Evolutionary conservation across 2,329 filamentous ascomycete species (phyloP), one percentile per base, ranked within the genome.

Genomic region (Colletotrichum sp.): DNA sequence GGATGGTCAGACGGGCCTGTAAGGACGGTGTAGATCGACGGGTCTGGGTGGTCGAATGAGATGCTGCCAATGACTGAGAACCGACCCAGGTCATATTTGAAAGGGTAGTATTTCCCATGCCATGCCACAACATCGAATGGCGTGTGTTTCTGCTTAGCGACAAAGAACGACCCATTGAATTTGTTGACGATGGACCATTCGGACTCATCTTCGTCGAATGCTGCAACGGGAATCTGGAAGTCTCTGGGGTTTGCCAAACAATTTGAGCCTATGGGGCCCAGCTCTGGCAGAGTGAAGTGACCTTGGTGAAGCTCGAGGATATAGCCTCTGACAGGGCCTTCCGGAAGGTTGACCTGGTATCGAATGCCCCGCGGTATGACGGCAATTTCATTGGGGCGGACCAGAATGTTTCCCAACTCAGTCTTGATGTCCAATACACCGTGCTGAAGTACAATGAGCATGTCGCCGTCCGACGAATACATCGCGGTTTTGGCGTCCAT

Each of bases 391-490:
- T 90, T 90, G 1, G 92, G 92, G 67, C 91, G 88, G 13, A 93
- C 88, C 55, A 92, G 86, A 4, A 94, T 83, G 70, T 86, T 86
- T 16, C 92, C 92, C 66, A 94, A 86, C 79, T 94, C 92, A 0
- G 92, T 94, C 80, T 91, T 89, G 73, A 94, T 92, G 78, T 94
- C 91, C 48, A 94, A 83, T 5, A 88, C 86, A 4, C 92, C 92
- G 75, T 92, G 89, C 80, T 94, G 92, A 5, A 91, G 88, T n/a
- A 94, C 90, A 78, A 94, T 92, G 65, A 94, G 82, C 78, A 92
- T 92, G 81, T 94, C 92, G 8, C 92, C 92, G 79, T 94, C 92
- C 0, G 93, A 92, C 13, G 91, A 93, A 84, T 94, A 95, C 82
- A 95, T 95, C 1, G 93, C 93, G 77, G 92, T 88, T 61, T 91